Conservation (phyloP, 148 eudicot genomes). For the Bassia scoparia region DNA sequence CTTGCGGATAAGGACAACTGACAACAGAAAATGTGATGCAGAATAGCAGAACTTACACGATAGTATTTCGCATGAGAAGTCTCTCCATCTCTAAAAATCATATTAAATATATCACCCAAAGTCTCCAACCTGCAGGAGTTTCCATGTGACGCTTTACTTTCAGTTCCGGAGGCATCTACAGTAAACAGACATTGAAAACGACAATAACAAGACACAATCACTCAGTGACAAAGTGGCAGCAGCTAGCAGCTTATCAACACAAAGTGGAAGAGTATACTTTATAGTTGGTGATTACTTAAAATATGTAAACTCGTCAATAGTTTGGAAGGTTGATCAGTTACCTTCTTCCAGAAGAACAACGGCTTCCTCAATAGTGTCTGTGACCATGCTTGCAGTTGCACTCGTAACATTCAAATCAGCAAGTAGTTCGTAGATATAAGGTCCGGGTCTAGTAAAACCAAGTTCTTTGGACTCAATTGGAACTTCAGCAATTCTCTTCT, state of each 20-base stretch:
- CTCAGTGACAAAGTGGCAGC: background rate
- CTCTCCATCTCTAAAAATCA: constrained; percentile 70
- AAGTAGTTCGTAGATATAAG: constrained; percentile 85
- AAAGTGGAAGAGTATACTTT: background rate
- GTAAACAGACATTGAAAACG: constrained; percentile 5
- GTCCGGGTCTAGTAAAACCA: constrained; percentile 94
- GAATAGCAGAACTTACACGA: constrained; percentile 55
- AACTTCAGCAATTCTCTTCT: constrained; percentile 88
- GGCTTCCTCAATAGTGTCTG: constrained; percentile 73
- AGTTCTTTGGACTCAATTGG: constrained; percentile 76
- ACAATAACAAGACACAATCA: background rate
- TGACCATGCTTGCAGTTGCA: constrained; percentile 60
- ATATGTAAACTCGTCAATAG: constrained; percentile 1
- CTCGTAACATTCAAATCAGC: constrained; percentile 69
- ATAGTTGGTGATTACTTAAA: background rate
- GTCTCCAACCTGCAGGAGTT: constrained; percentile 69
- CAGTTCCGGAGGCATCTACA: constrained; percentile 51
- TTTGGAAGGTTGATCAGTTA: constrained; percentile 22
- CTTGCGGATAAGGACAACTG: background rate
- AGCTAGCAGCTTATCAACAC: background rate
- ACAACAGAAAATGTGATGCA: background rate
- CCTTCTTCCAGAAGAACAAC: constrained; percentile 90
- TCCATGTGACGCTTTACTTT: constrained; percentile 52
- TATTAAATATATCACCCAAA: constrained; percentile 70
- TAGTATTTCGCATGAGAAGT: constrained; percentile 79